Base-by-base conservation (phyloP, 2,329 filamentous ascomycete species). In the Ophiostoma triangulosporum region DNA sequence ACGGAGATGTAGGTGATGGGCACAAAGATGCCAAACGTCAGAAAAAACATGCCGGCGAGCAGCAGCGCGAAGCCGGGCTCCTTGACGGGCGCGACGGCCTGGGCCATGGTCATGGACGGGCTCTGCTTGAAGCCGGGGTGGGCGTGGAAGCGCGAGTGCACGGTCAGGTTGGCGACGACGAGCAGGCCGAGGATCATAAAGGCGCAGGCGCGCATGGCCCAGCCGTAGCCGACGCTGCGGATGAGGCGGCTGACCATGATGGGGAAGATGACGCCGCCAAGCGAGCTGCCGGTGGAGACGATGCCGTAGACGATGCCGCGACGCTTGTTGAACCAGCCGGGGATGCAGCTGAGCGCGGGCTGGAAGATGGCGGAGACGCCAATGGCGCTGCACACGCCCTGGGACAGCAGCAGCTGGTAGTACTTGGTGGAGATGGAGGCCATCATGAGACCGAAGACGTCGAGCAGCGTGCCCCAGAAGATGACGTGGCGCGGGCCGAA, bases 381-480 rank as follows among this genome's bases (percentile, higher is more conserved):
- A 9, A 60, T 57, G 54, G 57, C 56, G 52, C 56, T 59, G 55
- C 58, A 59, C 1, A 62, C 57, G 32, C 57, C 59, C 54, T 62
- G 60, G 1, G 57, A 55, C 9, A 67, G 60, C 48, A 65, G 48
- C 35, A 66, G 58, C 55, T 66, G 64, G 54, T 64, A 65, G 56
- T 65, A 66, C 52, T 57, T 15, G 27, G 46, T 56, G 6, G 61
- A 63, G 36, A 81, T 63, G 38, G 69, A 73, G 1, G 74, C 70
- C 75, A 81, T 78, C 75, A 82, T 80, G 15, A 80, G 62, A 7
- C 74, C 72, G 43, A 81, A 73, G 22, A 81, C 70, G 58, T 77
- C 72, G 56, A 77, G 61, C 56, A 77, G 64, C 3, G 70, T 71
- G 11, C 76, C 76, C 32, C 65, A 59, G 1, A 75, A 27, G 3